Evolutionary conservation across 2,329 filamentous ascomycete genomes (phyloP).

Genomic region (Arthrobotrys musiformis): DNA sequence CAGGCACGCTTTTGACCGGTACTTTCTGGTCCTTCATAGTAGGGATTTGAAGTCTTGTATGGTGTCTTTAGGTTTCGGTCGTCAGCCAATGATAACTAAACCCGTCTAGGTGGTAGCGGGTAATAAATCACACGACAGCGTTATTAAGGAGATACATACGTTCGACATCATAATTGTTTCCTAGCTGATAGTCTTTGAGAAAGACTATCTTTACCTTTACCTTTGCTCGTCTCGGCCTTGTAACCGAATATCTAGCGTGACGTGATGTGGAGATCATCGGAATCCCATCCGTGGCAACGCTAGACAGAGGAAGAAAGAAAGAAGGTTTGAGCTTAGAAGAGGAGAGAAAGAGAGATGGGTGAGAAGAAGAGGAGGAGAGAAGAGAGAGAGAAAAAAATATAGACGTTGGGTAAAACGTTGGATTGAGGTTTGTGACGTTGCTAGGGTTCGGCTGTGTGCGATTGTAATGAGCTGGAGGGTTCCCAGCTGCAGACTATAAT

Average conservation of each 20-base stretch:
- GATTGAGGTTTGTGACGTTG: background rate
- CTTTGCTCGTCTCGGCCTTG: slow-evolving; percentile 52
- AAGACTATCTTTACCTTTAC: slow-evolving; percentile 50
- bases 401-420: background rate
- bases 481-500: background rate
- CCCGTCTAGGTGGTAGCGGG: background rate
- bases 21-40: slow-evolving; percentile 51
- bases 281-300: slow-evolving; percentile 50
- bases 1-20: slow-evolving; percentile 53
- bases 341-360: background rate
- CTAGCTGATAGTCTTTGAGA: slow-evolving; percentile 35
- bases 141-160: slow-evolving; percentile 7
- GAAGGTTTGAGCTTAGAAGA: background rate
- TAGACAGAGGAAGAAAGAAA: slow-evolving; percentile 13
- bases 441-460: background rate
- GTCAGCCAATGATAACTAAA: slow-evolving; percentile 15
- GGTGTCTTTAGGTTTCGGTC: slow-evolving; percentile 11
- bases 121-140: slow-evolving; percentile 27
- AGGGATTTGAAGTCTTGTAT: slow-evolving; percentile 39
- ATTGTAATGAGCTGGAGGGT: slow-evolving; percentile 11
- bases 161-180: slow-evolving; percentile 49
- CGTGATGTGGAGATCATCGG: slow-evolving; percentile 56
- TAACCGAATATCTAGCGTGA: slow-evolving; percentile 52
- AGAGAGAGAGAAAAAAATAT: slow-evolving; percentile 1
- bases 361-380: background rate